phyloP scores from a whole-genome alignment of 2,329 filamentous ascomycete species.

The Huntiella bhutanensis region DNA sequence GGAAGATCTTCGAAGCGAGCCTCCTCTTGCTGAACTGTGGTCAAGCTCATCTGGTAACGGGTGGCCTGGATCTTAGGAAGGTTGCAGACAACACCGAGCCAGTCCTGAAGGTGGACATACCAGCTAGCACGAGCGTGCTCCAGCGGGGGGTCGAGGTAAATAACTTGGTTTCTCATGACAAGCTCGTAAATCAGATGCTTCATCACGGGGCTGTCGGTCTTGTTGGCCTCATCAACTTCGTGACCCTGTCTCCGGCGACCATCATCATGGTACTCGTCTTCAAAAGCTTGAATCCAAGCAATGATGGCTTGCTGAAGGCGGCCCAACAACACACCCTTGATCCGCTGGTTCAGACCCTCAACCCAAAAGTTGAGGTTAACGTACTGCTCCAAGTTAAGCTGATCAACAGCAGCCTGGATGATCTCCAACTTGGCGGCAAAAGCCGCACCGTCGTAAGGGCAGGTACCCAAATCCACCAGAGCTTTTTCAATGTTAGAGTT shows the following conservation, averaged over 20 bases:
- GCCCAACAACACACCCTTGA: slow-evolving; percentile 61
- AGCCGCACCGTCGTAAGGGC: slow-evolving; percentile 59
- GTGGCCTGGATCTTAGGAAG: slow-evolving; percentile 87
- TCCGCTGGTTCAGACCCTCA: slow-evolving; percentile 62
- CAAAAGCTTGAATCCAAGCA: slow-evolving; percentile 75
- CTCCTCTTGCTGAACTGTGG: slow-evolving; percentile 45
- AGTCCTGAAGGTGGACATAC: slow-evolving; percentile 81
- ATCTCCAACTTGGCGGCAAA: slow-evolving; percentile 67
- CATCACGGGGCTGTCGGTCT: slow-evolving; percentile 42
- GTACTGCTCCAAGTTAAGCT: slow-evolving; percentile 90
- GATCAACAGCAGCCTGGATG: slow-evolving; percentile 84
- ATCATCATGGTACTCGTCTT: slow-evolving; percentile 37
- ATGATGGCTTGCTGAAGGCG: slow-evolving; percentile 71
- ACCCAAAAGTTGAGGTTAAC: slow-evolving; percentile 89
- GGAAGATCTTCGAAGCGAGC: slow-evolving; percentile 70
- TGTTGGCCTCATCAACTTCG: slow-evolving; percentile 24
- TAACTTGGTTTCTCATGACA: slow-evolving; percentile 94
- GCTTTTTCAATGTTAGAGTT: slow-evolving; percentile 68
- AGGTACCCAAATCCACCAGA: slow-evolving; percentile 63
- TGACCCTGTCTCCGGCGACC: slow-evolving; percentile 32
- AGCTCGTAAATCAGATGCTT: slow-evolving; percentile 71
- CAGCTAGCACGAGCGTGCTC: slow-evolving; percentile 85
- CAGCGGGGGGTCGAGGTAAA: slow-evolving; percentile 84
- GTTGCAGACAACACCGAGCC: slow-evolving; percentile 84
- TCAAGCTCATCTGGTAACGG: slow-evolving; percentile 76